Evolutionary conservation across 345 rosid species (phyloP).

Genomic region (Mercurialis annua): DNA sequence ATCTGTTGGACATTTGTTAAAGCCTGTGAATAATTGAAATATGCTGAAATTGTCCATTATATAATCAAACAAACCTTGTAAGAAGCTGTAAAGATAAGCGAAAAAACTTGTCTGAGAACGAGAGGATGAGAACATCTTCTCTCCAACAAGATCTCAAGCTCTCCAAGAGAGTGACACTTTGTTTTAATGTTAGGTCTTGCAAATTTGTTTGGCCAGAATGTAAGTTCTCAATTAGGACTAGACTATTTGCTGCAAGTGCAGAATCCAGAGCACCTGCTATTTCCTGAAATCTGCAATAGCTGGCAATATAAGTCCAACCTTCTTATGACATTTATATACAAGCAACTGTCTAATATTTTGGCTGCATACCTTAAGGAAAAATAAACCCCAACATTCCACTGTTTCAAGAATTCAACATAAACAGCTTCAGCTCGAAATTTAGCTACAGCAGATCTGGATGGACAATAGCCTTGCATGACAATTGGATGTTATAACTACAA

Average conservation of each 20-base stretch:
- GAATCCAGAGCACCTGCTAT: constrained; percentile 91
- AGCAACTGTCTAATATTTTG: constrained; percentile 9
- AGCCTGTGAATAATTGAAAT: constrained; percentile 1
- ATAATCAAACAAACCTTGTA: constrained; percentile 55
- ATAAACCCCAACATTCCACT: constrained; percentile 95
- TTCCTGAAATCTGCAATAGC: constrained; percentile 81
- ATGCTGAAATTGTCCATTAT: constrained; percentile 6
- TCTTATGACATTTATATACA: background rate
- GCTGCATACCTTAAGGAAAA: constrained; percentile 77
- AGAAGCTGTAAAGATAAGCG: constrained; percentile 93
- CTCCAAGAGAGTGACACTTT: constrained; percentile 74
- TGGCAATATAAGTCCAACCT: constrained; percentile 14
- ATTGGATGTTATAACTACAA: constrained; percentile 34
- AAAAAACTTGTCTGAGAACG: constrained; percentile 94
- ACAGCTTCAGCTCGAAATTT: constrained; percentile 75
- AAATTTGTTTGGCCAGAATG: constrained; percentile 39
- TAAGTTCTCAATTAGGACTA: constrained; percentile 57
- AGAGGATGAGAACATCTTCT: constrained; percentile 83
- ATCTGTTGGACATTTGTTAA: constrained; percentile 42
- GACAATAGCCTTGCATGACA: constrained; percentile 88
- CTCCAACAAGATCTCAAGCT: constrained; percentile 91
- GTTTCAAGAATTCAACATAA: constrained; percentile 82
- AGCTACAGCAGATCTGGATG: constrained; percentile 88
- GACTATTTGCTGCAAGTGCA: constrained; percentile 60
- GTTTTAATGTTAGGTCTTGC: constrained; percentile 53